Base-by-base conservation (phyloP, 306 rosid species). In the Aeschynomene evenia region DNA sequence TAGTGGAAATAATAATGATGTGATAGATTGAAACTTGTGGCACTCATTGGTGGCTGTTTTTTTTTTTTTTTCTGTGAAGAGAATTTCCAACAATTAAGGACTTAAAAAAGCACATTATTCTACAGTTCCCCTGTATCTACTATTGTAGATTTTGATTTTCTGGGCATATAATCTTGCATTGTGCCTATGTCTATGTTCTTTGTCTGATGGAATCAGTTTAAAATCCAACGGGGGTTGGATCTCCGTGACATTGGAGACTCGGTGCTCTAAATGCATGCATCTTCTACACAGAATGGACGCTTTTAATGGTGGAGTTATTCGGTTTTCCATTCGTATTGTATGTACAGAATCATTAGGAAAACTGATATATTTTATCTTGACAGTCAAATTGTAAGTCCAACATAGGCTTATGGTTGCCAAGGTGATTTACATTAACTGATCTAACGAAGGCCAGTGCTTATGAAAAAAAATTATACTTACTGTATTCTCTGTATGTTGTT, bases 221-320 rank as follows among this genome's bases (percentile, higher is more conserved):
- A 52, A 14, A 37, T 15, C 50, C 16, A 23, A 54, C 3, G 28
- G 31, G 18, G n/a, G n/a, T n/a, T n/a, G n/a, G 20, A 52, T 37
- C 9, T 10, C 28, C 16, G 16, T 69, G 64, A 33, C 11, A 7
- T 54, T 37, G 28, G 53, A 68, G 22, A 2, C 42, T 53, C 18
- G 9, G 23, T 72, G 61, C 45, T 16, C 28, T 26, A 21, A 29
- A 50, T 73, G 65, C 72, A 26, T 61, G 19, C 16, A 23, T 49
- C 61, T 46, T 72, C 29, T 72, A 49, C 12, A 21, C 5, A 28
- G 48, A 23, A n/a, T 9, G 14, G 29, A 13, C 9, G 21, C 26
- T 31, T 73, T 43, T 64, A 42, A 70, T 6, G 53, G 18, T 39
- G 39, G 52, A 52, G 23, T 4, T 34, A n/a, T 15, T 36, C 23